Evolutionary conservation across 2,329 filamentous ascomycete species (phyloP).

Genomic region (Monascus ruber): DNA sequence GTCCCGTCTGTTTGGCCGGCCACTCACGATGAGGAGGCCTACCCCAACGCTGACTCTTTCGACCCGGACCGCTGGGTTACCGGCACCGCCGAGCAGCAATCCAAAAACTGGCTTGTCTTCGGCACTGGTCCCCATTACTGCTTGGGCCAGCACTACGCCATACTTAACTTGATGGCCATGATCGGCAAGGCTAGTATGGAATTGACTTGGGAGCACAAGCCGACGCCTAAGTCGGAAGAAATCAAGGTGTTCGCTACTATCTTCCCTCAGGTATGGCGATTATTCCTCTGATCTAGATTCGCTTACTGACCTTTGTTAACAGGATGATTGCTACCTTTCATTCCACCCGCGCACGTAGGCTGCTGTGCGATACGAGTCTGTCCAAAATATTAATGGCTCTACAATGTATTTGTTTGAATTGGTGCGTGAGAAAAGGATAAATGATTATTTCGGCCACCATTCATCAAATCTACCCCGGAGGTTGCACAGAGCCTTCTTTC

Average conservation of each 20-base stretch:
- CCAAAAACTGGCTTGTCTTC: conserved; percentile 96
- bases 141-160: conserved; percentile 83
- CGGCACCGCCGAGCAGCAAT: conserved; percentile 78
- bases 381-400: no score
- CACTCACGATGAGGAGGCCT: conserved; percentile 84
- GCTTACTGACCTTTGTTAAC: conserved; percentile 13
- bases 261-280: conserved; percentile 66
- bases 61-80: conserved; percentile 86
- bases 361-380: neutral
- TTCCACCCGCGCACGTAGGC: conserved; percentile 43
- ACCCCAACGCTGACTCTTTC: conserved; percentile 77
- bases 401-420: no score
- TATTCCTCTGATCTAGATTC: conserved; percentile 1
- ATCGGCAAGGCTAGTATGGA: conserved; percentile 79
- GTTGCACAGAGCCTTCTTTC: no score
- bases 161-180: conserved; percentile 77
- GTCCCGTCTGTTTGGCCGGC: conserved; percentile 84
- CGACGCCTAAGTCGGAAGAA: conserved; percentile 75
- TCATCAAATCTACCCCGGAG: no score
- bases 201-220: conserved; percentile 81
- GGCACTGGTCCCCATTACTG: conserved; percentile 95
- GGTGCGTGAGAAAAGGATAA: no score
- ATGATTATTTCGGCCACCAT: no score
- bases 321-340: conserved; percentile 76
- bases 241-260: conserved; percentile 98